Conservation (phyloP, 1,139 yeast genomes). For the Scheffersomyces lignicola region DNA sequence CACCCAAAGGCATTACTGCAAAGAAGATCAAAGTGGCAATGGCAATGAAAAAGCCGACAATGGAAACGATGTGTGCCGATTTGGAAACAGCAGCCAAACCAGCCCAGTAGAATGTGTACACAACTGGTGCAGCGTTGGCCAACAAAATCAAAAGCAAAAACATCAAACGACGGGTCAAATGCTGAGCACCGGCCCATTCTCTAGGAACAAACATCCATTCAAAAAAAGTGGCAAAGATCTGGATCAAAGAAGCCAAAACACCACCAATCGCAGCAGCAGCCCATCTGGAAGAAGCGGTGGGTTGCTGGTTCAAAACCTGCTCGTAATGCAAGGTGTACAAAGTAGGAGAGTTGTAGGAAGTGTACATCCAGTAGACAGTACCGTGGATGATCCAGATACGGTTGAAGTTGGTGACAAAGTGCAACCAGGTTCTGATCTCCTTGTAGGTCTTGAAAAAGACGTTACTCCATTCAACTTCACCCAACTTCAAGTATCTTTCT, state of each 20-base stretch:
- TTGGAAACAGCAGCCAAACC: conserved; percentile 67
- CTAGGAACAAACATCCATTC: conserved; percentile 98
- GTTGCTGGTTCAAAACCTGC: conserved; percentile 82
- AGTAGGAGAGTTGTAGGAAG: conserved; percentile 89
- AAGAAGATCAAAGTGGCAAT: conserved; percentile 81
- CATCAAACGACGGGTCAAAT: conserved; percentile 81
- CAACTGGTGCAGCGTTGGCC: conserved; percentile 80
- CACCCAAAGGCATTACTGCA: conserved; percentile 96
- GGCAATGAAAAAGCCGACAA: conserved; percentile 89
- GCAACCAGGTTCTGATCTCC: conserved; percentile 98
- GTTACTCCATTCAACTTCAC: conserved; percentile 89
- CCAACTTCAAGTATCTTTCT: conserved; percentile 85
- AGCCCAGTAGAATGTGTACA: conserved; percentile 83
- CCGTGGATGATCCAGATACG: conserved; percentile 97
- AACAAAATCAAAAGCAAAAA: conserved; percentile 67
- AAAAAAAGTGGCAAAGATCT: conserved; percentile 81
- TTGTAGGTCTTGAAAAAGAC: conserved; percentile 96
- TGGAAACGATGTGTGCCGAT: conserved; percentile 79
- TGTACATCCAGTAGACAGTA: conserved; percentile 90
- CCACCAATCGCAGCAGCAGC: conserved; percentile 94
- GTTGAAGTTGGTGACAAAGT: conserved; percentile 89
- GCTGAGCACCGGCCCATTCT: conserved; percentile 99
- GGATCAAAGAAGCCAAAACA: conserved; percentile 76
- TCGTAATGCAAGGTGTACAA: conserved; percentile 82
- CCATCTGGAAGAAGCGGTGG: conserved; percentile 87